These are phyloP conservation scores for Phytophthora gonapodyides DNA, from an alignment of 352 stramenopile genomes.

Conservation along the genomic window DNA sequence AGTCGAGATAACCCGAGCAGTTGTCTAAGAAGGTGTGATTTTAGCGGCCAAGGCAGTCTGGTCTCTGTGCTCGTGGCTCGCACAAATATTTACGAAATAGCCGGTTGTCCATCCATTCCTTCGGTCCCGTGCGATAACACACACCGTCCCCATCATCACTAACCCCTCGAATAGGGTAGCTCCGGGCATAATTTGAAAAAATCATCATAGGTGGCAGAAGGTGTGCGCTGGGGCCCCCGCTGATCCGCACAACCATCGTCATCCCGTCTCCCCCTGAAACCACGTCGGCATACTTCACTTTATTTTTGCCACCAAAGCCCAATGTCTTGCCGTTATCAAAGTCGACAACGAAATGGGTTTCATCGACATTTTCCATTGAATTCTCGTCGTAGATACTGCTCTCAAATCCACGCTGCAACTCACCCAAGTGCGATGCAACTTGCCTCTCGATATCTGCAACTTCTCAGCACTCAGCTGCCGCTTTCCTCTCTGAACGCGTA, in stretches of 20 bases:
- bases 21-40: slow-evolving; percentile 35
- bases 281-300: slow-evolving; percentile 32
- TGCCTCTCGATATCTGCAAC: slow-evolving; percentile 9
- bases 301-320: slow-evolving; percentile 8
- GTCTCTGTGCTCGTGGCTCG: slow-evolving; percentile 12
- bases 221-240: slow-evolving; percentile 8
- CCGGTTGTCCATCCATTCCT: slow-evolving; percentile 32
- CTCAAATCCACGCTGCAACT: slow-evolving; percentile 7
- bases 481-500: not conserved
- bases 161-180: slow-evolving; percentile 7
- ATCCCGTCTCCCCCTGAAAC: slow-evolving; percentile 27
- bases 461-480: not conserved
- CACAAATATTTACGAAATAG: slow-evolving; percentile 33
- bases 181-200: not conserved
- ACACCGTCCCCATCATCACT: slow-evolving; percentile 20
- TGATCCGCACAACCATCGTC: slow-evolving; percentile 36
- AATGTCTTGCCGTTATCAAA: slow-evolving; percentile 31
- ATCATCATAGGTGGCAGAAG: not conserved
- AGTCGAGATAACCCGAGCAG: slow-evolving; percentile 18
- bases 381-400: slow-evolving; percentile 26
- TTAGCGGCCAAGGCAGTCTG: slow-evolving; percentile 12
- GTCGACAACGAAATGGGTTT: slow-evolving; percentile 38
- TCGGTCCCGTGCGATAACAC: slow-evolving; percentile 30
- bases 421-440: slow-evolving; percentile 15
- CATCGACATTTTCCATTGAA: slow-evolving; percentile 31